Percentiles rank a stretch among this genome's conserved stretches.
phyloP scores from a whole-genome alignment of 805 yeast genomes.

The Metschnikowia corniflorae region DNA sequence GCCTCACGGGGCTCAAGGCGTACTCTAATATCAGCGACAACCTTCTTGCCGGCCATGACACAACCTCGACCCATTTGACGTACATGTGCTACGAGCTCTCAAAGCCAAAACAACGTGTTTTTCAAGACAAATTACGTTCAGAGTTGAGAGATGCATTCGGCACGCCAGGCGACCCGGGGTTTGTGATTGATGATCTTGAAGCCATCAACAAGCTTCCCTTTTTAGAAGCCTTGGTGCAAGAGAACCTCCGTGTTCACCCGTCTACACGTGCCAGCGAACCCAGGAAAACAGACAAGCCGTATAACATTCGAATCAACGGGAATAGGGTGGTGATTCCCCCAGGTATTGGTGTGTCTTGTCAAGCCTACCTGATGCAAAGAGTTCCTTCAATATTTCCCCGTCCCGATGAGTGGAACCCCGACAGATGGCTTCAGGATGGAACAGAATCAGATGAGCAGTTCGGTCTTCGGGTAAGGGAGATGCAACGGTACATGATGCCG shows the following conservation, averaged over 20 bases:
- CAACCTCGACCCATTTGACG: conserved; percentile 44
- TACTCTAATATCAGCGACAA: conserved; percentile 52
- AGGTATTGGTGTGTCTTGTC: conserved; percentile 58
- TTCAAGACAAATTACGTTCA: conserved; percentile 44
- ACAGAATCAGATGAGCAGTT: conserved; percentile 31
- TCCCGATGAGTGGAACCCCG: conserved; percentile 52
- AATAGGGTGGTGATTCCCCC: conserved; percentile 36
- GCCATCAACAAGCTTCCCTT: conserved; percentile 53
- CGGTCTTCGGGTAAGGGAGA: conserved; percentile 34
- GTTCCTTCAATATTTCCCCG: conserved; percentile 46
- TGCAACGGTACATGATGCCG: conserved; percentile 56
- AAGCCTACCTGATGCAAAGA: conserved; percentile 64
- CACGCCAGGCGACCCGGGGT: conserved; percentile 18
- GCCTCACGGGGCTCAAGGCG: conserved; percentile 29
- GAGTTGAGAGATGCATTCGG: conserved; percentile 45
- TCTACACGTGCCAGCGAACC: conserved; percentile 78
- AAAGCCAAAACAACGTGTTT: conserved; percentile 39
- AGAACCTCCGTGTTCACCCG: conserved; percentile 58
- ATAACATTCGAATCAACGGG: conserved; percentile 14
- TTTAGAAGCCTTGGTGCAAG: conserved; percentile 59
- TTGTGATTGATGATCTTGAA: conserved; percentile 27
- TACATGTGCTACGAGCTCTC: conserved; percentile 59
- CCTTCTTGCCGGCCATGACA: conserved; percentile 74
- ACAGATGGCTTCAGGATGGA: conserved; percentile 52
- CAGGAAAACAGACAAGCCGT: conserved; percentile 37